These are phyloP conservation scores for Dictyophora rubrovolvata DNA, from an alignment of 768 basidiomycete genomes.

Conservation along the genomic window DNA sequence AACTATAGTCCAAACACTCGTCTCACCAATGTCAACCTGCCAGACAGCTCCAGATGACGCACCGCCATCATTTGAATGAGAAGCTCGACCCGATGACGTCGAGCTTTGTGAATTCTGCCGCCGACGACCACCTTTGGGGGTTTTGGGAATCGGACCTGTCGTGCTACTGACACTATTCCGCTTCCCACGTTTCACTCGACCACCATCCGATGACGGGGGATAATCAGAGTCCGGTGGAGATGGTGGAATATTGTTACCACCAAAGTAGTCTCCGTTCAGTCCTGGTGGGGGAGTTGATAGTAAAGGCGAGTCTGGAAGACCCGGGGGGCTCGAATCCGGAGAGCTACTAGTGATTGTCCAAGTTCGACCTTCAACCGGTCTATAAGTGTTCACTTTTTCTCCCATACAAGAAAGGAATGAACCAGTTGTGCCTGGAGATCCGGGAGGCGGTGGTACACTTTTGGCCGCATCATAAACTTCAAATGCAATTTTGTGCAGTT, in stretches of 20 bases:
- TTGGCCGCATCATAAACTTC: constrained; percentile 74
- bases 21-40: constrained; percentile 89
- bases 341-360: constrained; percentile 49
- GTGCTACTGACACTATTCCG: constrained; percentile 62
- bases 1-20: constrained; percentile 90
- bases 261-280: constrained; percentile 55
- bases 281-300: constrained; percentile 44
- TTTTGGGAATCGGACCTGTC: constrained; percentile 32
- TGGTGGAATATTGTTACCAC: constrained; percentile 47
- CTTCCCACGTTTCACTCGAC: constrained; percentile 71
- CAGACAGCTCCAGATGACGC: constrained; percentile 73
- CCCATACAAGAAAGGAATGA: constrained; percentile 87
- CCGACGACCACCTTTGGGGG: constrained; percentile 41
- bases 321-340: constrained; percentile 39
- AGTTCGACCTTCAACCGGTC: constrained; percentile 70
- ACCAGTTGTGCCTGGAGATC: constrained; percentile 68
- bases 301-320: constrained; percentile 60
- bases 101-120: constrained; percentile 63
- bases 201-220: constrained; percentile 72
- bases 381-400: constrained; percentile 87
- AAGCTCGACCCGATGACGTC: constrained; percentile 54
- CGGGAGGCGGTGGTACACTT: constrained; percentile 53
- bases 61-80: constrained; percentile 47
- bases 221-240: constrained; percentile 54
- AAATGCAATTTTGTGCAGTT: constrained; percentile 91